phyloP scores from a whole-genome alignment of 176 grass and related monocot genomes.

The Oryza coarctata region DNA sequence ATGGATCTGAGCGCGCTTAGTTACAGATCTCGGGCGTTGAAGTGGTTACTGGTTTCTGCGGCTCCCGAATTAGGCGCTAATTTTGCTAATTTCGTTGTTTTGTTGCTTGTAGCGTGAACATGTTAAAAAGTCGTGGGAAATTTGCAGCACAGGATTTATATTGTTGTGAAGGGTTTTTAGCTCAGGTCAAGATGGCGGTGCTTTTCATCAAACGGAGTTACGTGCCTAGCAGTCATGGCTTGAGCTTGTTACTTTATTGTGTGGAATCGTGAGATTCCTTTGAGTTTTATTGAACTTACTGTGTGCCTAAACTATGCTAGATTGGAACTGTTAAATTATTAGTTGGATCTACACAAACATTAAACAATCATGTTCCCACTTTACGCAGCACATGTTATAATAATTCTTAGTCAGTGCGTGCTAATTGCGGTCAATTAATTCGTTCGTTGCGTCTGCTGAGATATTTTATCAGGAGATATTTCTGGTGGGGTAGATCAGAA shows the following conservation, averaged over 20 bases:
- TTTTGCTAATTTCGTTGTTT: conserved; percentile 14
- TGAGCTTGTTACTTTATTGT: background rate
- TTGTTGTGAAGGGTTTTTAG: background rate
- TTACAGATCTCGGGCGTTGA: conserved; percentile 10
- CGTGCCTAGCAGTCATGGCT: background rate
- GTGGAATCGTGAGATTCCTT: background rate
- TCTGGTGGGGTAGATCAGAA: conserved; percentile 27
- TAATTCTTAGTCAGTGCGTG: conserved; percentile 12
- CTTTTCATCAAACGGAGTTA: background rate
- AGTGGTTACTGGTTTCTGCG: background rate
- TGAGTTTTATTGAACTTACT: background rate
- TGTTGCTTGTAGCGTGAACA: background rate
- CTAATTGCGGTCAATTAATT: background rate
- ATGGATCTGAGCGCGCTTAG: conserved; percentile 2
- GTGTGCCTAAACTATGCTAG: background rate
- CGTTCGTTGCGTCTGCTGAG: background rate
- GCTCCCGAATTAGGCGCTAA: background rate
- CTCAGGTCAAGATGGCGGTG: background rate
- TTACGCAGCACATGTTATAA: conserved; percentile 30
- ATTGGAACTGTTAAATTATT: background rate
- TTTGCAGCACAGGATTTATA: background rate
- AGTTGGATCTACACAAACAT: conserved; percentile 23
- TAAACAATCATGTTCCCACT: conserved; percentile 36
- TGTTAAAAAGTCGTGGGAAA: background rate
- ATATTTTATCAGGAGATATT: conserved; percentile 23